Percentiles rank a stretch among this genome's conserved stretches.
phyloP scores from a whole-genome alignment of 441 rosid species.

The Gossypium trilobum region DNA sequence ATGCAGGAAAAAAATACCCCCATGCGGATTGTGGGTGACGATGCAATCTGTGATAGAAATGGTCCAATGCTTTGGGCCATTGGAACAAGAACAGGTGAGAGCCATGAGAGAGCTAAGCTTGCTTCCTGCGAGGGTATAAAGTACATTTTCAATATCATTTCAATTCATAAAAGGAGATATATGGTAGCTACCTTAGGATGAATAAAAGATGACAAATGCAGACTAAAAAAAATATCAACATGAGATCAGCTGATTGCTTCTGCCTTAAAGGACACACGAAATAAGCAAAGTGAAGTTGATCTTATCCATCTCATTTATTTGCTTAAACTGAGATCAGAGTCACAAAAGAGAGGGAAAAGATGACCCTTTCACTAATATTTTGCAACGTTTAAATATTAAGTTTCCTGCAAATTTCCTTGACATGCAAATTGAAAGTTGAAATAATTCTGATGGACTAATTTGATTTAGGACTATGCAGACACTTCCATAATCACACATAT shows the following conservation, averaged over 20 bases:
- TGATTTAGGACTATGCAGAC: neutral
- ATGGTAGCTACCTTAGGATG: neutral
- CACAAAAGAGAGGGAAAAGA: neutral
- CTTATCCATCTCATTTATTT: neutral
- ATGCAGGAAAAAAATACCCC: constrained; percentile 40
- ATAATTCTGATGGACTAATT: neutral
- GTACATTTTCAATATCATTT: constrained; percentile 13
- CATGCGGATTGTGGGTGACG: constrained; percentile 61
- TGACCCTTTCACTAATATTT: neutral
- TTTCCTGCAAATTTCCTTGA: neutral
- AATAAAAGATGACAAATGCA: neutral
- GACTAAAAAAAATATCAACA: neutral
- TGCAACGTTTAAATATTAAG: neutral
- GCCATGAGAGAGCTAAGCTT: constrained; percentile 70
- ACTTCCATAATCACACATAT: neutral
- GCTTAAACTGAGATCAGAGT: neutral
- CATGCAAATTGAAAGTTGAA: neutral
- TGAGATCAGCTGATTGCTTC: neutral
- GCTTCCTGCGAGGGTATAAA: constrained; percentile 54
- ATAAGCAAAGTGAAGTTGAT: neutral
- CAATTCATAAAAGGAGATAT: neutral
- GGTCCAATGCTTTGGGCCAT: constrained; percentile 92
- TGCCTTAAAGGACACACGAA: neutral
- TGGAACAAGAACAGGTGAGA: constrained; percentile 82
- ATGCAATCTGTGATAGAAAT: constrained; percentile 57